phyloP scores from a whole-genome alignment of 768 basidiomycete species.

The Daedalea quercina region DNA sequence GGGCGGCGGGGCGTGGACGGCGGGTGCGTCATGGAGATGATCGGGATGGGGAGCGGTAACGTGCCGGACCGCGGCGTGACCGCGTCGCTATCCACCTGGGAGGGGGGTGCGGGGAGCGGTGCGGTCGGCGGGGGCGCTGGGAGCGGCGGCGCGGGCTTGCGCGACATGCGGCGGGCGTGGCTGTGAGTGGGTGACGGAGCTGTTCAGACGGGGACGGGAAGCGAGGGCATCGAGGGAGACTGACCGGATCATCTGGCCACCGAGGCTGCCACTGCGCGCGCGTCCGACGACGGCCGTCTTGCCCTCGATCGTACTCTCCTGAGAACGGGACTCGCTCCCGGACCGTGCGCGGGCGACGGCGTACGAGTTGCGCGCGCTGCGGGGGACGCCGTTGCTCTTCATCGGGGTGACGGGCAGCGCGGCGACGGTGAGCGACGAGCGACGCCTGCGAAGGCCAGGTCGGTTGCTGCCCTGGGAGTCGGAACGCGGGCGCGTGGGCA shows the following conservation, averaged over 20 bases:
- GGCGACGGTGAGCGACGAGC: constrained; percentile 53
- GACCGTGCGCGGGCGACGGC: constrained; percentile 36
- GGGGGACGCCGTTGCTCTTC: constrained; percentile 41
- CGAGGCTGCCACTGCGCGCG: constrained; percentile 50
- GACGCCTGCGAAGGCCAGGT: constrained; percentile 50
- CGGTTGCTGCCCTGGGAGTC: constrained; percentile 16
- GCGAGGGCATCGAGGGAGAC: constrained; percentile 7
- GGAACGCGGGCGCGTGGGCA: constrained; percentile 24
- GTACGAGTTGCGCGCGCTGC: constrained; percentile 43
- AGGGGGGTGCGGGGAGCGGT: constrained; percentile 13
- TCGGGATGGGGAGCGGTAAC: constrained; percentile 3
- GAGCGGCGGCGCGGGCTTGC: constrained; percentile 10
- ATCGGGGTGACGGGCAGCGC: constrained; percentile 50
- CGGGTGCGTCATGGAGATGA: constrained; percentile 4
- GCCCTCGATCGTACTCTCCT: constrained; percentile 24
- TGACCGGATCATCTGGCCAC: constrained; percentile 27
- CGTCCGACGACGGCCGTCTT: constrained; percentile 40
- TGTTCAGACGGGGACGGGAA: background rate
- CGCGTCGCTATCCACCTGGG: no score
- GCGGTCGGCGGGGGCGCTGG: constrained; percentile 15
- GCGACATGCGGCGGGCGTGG: constrained; percentile 8
- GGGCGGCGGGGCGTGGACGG: constrained; percentile 11
- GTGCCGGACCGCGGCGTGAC: background rate
- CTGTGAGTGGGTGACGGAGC: background rate
- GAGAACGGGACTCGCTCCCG: constrained; percentile 32